Percentiles rank a stretch among this genome's conserved stretches.
Evolutionary conservation across 176 grass and related monocot genomes (phyloP).

Genomic region (Eragrostis curvula): DNA sequence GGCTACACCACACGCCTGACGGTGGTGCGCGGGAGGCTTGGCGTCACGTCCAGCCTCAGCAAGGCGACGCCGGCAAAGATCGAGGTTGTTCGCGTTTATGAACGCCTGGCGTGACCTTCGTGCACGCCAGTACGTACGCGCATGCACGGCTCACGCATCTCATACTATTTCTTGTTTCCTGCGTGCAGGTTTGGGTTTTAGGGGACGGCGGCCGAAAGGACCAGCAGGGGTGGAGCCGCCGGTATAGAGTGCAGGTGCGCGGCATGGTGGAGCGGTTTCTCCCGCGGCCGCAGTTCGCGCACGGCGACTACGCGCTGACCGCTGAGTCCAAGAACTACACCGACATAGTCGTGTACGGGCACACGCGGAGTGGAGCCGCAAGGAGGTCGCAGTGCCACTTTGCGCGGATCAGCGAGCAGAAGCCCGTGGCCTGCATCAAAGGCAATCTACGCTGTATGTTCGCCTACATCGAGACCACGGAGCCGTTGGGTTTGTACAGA

Average conservation of each 20-base stretch:
- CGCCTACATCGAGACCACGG: background rate
- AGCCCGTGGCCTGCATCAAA: too few relatives aligned
- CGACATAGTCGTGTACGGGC: too few relatives aligned
- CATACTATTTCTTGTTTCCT: background rate
- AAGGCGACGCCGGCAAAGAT: background rate
- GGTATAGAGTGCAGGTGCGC: background rate
- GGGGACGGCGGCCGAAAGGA: too few relatives aligned
- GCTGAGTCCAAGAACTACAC: rapidly evolving
- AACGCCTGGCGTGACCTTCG: too few relatives aligned
- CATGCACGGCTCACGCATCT: too few relatives aligned
- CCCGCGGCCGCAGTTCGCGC: background rate
- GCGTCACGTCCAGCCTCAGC: background rate
- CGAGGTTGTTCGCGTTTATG: background rate
- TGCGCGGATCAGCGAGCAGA: background rate
- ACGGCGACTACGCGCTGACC: background rate
- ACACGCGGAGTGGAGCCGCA: background rate
- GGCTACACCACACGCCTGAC: background rate
- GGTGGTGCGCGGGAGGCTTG: conserved; percentile 9
- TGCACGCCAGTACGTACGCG: too few relatives aligned
- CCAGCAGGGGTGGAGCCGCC: background rate
- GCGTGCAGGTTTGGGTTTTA: background rate
- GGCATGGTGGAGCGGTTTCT: background rate
- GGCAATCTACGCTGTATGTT: background rate
- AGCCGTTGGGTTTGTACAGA: background rate
- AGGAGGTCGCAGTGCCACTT: background rate